Evolutionary conservation across 2,329 filamentous ascomycete genomes (phyloP), one percentile per base, ranked within the genome.

Genomic region (Phyllosticta paracitricarpa): DNA sequence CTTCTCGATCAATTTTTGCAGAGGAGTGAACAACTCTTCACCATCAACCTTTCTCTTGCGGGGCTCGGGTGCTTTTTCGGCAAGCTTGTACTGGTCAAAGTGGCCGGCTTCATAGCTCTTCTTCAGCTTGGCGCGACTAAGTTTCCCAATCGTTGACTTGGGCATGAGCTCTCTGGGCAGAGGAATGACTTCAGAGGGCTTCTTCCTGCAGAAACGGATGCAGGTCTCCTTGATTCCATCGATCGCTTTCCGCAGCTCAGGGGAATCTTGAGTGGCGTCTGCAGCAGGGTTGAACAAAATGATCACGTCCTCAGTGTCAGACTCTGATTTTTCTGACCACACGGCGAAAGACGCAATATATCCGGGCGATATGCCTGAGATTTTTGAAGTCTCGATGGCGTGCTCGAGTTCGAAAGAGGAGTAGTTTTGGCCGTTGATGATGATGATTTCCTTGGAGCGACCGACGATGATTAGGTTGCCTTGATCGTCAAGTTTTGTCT

Each of bases 381-480:
- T 66, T 6, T 64, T 54, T 7, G 65, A 62, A 2, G 62, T 19
- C 33, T 68, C 67, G 5, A 70, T 64, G 2, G 66, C 62, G 5
- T 63, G 61, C 51, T 71, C 63, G 2, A 70, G n/a, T 8, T 70
- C 68, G 40, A 60, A 57, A 1, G 68, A 60, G 9, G 53, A 59
- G 48, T 62, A 65, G n/a, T 70, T 69, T n/a, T 69, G 62, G 9
- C 68, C 68, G 56, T 71, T 71, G 56, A 71, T 63, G 56, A 63
- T 69, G n/a, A 70, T 63, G 1, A 64, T 57, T 35, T 71, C 68
- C 51, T 71, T 69, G 1, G 63, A 59, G 12, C 69, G 64, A 10
- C 68, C 69, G 2, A 66, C 62, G 4, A 71, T 65, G 19, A 58
- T 19, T 5, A 70, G 58, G 8, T 65, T 66, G 9, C 65, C 68